Evolutionary conservation across 257 asterid genomes (phyloP).

Genomic region (Solanum rostratum): DNA sequence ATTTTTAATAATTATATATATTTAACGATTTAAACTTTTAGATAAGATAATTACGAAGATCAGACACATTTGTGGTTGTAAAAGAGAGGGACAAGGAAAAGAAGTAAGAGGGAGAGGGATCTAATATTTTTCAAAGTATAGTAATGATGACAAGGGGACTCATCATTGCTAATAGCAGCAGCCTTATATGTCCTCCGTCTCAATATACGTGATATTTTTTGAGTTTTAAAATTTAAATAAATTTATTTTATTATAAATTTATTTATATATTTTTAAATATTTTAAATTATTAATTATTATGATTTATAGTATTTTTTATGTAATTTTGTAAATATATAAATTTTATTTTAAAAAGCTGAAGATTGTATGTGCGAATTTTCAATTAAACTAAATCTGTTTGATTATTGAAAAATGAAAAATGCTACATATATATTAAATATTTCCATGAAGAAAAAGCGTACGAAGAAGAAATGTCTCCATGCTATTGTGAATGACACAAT

Average conservation of each 20-base stretch:
- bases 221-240: no score
- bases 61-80: background rate
- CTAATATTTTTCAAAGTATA: constrained; percentile 22
- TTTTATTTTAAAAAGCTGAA: no score
- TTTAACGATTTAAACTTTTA: background rate
- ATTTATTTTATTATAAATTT: no score
- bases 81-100: background rate
- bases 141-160: constrained; percentile 43
- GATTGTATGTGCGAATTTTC: no score
- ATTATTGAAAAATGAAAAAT: no score
- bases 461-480: constrained; percentile 11
- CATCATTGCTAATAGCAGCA: constrained; percentile 34
- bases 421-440: no score
- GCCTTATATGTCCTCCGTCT: constrained; percentile 3
- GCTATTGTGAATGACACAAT: background rate
- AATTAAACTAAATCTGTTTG: no score
- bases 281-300: no score
- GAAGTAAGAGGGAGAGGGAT: background rate
- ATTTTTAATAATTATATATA: background rate
- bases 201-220: no score
- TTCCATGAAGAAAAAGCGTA: constrained; percentile 29
- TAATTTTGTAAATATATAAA: no score
- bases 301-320: no score
- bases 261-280: no score
- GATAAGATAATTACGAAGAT: background rate